Evolutionary conservation across 768 basidiomycete species (phyloP).

Genomic region (Boletus barrowsii): DNA sequence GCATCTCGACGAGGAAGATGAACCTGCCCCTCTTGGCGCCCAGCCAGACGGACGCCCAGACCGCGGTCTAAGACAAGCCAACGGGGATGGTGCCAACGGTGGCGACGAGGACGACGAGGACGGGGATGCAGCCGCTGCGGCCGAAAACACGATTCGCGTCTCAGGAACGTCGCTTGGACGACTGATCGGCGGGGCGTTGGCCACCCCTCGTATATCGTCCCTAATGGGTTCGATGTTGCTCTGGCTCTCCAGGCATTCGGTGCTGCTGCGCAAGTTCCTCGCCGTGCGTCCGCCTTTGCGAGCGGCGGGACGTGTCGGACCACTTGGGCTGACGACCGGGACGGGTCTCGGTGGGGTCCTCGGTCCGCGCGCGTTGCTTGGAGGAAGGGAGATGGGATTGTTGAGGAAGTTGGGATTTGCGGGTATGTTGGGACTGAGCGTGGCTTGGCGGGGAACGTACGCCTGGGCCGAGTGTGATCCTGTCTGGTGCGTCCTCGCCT

Average conservation of each 20-base stretch:
- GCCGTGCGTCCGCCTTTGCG: constrained; percentile 21
- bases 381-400: constrained; percentile 15
- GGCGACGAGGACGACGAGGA: constrained; percentile 4
- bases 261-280: constrained; percentile 25
- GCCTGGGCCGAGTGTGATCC: constrained; percentile 70
- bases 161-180: constrained; percentile 62
- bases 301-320: constrained; percentile 11
- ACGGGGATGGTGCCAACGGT: constrained; percentile 1
- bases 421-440: constrained; percentile 39
- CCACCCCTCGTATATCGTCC: constrained; percentile 64
- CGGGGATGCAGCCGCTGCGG: constrained; percentile 44
- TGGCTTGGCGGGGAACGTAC: constrained; percentile 54
- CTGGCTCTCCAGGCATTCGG: constrained; percentile 43
- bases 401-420: constrained; percentile 26
- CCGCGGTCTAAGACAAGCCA: constrained; percentile 13
- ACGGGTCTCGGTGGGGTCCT: constrained; percentile 1
- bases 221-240: constrained; percentile 62
- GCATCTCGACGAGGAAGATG: constrained; percentile 33
- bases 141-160: constrained; percentile 56
- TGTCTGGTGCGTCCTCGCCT: constrained; percentile 49
- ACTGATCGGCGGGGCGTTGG: constrained; percentile 63
- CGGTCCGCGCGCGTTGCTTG: constrained; percentile 18
- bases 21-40: constrained; percentile 8
- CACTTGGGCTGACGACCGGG: constrained; percentile 14
- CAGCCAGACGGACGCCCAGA: constrained; percentile 11